A percentile compares a stretch with the other conserved stretches of the same genome.
Conservation (phyloP, 805 yeast genomes). For the Ogataea nonfermentans region DNA sequence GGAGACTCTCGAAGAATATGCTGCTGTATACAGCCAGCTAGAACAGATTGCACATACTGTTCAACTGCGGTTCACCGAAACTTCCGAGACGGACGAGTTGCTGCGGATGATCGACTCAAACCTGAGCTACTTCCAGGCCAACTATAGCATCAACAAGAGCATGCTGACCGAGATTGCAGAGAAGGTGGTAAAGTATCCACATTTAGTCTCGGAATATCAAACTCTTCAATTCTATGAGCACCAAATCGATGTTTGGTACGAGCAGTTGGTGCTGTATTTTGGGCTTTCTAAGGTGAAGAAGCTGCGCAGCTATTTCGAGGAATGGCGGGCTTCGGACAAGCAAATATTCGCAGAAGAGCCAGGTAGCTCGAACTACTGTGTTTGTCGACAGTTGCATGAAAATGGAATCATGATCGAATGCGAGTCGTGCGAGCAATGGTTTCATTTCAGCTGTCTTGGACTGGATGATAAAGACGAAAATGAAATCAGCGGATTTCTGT, state of each 20-base stretch:
- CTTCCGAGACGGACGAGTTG: slow-evolving; percentile 18
- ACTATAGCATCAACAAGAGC: slow-evolving; percentile 4
- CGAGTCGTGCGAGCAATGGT: slow-evolving; percentile 71
- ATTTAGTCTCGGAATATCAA: slow-evolving; percentile 8
- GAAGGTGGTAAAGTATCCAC: slow-evolving; percentile 13
- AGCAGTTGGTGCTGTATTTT: slow-evolving; percentile 11
- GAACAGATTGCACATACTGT: slow-evolving; percentile 12
- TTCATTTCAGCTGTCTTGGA: slow-evolving; percentile 58
- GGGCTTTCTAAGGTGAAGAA: slow-evolving; percentile 15
- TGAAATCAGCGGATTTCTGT: slow-evolving; percentile 41
- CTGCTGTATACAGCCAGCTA: slow-evolving; percentile 48
- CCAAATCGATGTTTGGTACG: slow-evolving; percentile 19
- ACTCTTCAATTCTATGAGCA: slow-evolving; percentile 9
- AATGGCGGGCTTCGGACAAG: slow-evolving; percentile 12
- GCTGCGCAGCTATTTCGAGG: slow-evolving; percentile 13
- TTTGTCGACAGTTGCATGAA: slow-evolving; percentile 58
- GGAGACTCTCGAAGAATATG: slow-evolving; percentile 70
- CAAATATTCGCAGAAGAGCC: slow-evolving; percentile 19
- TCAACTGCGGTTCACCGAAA: slow-evolving; percentile 4
- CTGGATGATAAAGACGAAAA: slow-evolving; percentile 29
- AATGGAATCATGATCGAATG: slow-evolving; percentile 67
- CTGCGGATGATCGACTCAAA: slow-evolving; percentile 16
- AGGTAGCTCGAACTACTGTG: slow-evolving; percentile 43
- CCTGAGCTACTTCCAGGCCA: slow-evolving; percentile 9
- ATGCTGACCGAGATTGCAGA: slow-evolving; percentile 12